These are phyloP conservation scores for slime mould (Dictyostelium discoideum) DNA, from an alignment of 78 protist genomes.

Conservation along the genomic window DNA sequence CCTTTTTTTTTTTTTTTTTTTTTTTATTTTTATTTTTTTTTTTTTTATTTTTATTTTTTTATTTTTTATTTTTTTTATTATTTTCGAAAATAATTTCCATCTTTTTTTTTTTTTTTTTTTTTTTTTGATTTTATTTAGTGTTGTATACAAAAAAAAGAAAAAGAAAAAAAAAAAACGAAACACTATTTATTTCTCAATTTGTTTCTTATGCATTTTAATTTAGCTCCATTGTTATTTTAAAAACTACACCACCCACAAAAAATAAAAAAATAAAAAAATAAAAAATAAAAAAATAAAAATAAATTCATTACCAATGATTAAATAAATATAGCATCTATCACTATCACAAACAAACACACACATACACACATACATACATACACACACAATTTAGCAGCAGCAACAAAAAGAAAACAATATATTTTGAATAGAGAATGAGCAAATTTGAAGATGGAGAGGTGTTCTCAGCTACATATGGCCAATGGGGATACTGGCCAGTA, in stretches of 20 bases:
- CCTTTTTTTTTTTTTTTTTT: neutral
- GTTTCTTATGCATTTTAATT: neutral
- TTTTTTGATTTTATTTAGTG: neutral
- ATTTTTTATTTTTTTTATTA: too few species aligned
- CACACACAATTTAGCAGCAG: neutral
- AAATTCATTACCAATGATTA: neutral
- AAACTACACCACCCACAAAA: neutral
- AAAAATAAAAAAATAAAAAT: neutral
- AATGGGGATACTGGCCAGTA: constrained; percentile 68
- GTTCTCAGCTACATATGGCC: constrained; percentile 26
- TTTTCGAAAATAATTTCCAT: neutral
- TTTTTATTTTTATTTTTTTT: too few species aligned
- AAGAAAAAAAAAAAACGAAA: neutral
- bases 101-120: neutral
- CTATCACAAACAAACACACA: neutral
- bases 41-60: too few species aligned
- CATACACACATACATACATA: neutral
- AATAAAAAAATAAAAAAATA: too few species aligned
- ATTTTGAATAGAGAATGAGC: neutral
- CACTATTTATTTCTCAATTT: neutral
- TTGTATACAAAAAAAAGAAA: neutral
- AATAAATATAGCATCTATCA: too few species aligned
- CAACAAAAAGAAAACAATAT: too few species aligned
- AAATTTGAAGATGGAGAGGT: constrained; percentile 18
- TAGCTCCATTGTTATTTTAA: neutral